Percentiles rank a stretch among this genome's conserved stretches.
These are phyloP conservation scores for Calonectria pseudoreteaudii DNA, from an alignment of 2,329 filamentous ascomycete species.

Conservation along the genomic window DNA sequence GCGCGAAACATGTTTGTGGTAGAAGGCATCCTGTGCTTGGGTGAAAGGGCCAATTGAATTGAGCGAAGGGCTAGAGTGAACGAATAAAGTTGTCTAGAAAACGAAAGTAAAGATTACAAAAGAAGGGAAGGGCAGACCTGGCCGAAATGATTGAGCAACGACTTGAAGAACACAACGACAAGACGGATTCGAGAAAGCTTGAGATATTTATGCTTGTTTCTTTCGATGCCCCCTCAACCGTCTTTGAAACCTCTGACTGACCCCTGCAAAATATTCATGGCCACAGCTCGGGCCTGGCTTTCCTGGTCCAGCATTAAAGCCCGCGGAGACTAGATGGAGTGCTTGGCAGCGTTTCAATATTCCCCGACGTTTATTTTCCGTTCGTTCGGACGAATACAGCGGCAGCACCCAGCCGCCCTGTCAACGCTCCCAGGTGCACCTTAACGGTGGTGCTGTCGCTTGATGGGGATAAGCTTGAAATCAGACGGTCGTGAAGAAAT, in stretches of 20 bases:
- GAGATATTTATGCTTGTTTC: conserved; percentile 15
- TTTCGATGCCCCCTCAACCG: background rate
- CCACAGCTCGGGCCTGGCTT: background rate
- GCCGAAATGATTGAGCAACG: conserved; percentile 6
- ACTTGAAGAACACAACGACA: background rate
- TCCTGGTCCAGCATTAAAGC: background rate
- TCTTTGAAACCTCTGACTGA: background rate
- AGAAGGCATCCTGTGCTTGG: conserved; percentile 34
- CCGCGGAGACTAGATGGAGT: background rate
- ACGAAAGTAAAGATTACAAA: conserved; percentile 12
- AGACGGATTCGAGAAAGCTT: background rate
- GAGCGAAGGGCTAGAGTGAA: conserved; percentile 11
- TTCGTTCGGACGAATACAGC: background rate
- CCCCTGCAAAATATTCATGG: background rate
- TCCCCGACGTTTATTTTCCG: background rate
- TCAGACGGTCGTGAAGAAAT: background rate
- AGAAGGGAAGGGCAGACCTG: conserved; percentile 9
- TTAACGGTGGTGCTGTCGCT: conserved; percentile 7
- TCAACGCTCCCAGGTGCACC: background rate
- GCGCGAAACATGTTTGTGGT: conserved; percentile 26
- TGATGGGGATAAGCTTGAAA: conserved; percentile 8
- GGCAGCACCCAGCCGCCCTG: background rate
- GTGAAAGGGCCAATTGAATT: conserved; percentile 4
- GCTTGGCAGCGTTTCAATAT: conserved; percentile 13
- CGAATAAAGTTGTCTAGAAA: conserved; percentile 10